Percentiles rank a stretch among this genome's conserved stretches.
Evolutionary conservation across 139 green algal species (phyloP).

Genomic region (Chlamydomonas schloesseri): DNA sequence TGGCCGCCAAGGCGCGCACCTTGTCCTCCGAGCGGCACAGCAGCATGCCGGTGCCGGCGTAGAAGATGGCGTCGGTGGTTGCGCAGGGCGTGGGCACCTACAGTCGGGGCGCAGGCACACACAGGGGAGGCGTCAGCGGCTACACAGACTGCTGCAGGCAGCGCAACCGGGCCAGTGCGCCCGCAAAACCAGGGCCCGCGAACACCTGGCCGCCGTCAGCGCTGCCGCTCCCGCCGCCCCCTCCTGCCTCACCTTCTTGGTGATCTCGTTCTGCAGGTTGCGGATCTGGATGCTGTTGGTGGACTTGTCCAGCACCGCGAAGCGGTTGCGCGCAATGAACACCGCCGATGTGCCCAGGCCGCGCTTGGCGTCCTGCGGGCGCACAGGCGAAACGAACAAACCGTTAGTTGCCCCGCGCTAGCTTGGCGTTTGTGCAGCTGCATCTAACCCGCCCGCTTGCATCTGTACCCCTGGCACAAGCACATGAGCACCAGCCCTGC

Average conservation of each 20-base stretch:
- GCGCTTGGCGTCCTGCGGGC: constrained; percentile 84
- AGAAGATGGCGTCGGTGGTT: constrained; percentile 94
- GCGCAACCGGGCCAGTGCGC: too few relatives aligned
- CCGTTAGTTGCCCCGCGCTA: too few relatives aligned
- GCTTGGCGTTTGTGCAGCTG: too few relatives aligned
- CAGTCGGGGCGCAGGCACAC: not conserved
- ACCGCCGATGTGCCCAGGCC: constrained; percentile 88
- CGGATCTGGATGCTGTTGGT: constrained; percentile 91
- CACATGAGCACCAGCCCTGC: too few relatives aligned
- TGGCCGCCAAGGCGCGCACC: constrained; percentile 66
- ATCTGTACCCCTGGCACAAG: too few relatives aligned
- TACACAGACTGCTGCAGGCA: too few relatives aligned
- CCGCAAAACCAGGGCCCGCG: too few relatives aligned
- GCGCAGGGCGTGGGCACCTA: constrained; percentile 77
- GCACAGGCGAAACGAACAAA: too few relatives aligned
- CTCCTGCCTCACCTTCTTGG: constrained; percentile 84
- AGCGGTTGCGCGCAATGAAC: constrained; percentile 99
- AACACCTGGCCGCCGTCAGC: too few relatives aligned
- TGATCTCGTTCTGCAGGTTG: constrained; percentile 98
- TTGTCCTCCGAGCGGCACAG: constrained; percentile 97
- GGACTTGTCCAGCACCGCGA: constrained; percentile 95
- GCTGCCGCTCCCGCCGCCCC: too few relatives aligned
- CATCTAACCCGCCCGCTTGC: too few relatives aligned
- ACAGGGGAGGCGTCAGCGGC: too few relatives aligned
- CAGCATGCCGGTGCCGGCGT: constrained; percentile 95